A percentile compares a stretch with the other conserved stretches of the same genome.
Evolutionary conservation across 805 yeast genomes (phyloP).

Genomic region (Starmerella potacharoeniae): DNA sequence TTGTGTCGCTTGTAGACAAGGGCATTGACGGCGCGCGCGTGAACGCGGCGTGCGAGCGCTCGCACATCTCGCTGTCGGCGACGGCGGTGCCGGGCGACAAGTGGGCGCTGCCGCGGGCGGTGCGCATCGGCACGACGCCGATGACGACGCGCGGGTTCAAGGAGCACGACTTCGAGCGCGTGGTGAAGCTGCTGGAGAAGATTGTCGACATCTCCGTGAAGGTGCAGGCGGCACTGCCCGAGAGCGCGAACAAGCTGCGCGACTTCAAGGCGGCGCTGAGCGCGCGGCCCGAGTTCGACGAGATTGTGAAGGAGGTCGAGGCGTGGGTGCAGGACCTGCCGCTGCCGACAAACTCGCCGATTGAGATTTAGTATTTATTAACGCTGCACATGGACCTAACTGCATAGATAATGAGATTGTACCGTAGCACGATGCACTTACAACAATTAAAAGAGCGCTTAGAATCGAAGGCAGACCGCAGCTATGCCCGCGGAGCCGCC

Average conservation of each 20-base stretch:
- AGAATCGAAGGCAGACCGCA: too few species aligned
- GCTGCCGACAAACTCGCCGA: neutral
- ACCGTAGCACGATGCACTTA: too few species aligned
- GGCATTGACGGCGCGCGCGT: slow-evolving; percentile 93
- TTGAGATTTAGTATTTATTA: neutral
- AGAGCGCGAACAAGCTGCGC: slow-evolving; percentile 85
- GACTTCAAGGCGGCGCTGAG: slow-evolving; percentile 81
- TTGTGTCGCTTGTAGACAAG: slow-evolving; percentile 67
- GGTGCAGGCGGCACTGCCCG: slow-evolving; percentile 70
- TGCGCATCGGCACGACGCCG: slow-evolving; percentile 96
- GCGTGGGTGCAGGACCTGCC: slow-evolving; percentile 18
- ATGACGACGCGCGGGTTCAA: slow-evolving; percentile 96
- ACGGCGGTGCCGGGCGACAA: slow-evolving; percentile 97
- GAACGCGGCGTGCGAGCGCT: slow-evolving; percentile 86
- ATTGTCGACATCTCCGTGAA: slow-evolving; percentile 66
- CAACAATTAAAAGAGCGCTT: too few species aligned
- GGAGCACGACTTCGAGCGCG: slow-evolving; percentile 69
- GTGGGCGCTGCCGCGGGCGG: slow-evolving; percentile 92
- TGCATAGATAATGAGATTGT: too few species aligned
- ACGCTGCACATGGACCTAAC: neutral
- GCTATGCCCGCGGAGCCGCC: too few species aligned
- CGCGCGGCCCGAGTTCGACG: slow-evolving; percentile 23
- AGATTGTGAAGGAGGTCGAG: slow-evolving; percentile 20
- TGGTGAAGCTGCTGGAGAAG: slow-evolving; percentile 64
- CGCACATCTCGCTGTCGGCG: slow-evolving; percentile 90